A percentile compares a stretch with the other conserved stretches of the same genome.
phyloP scores from a whole-genome alignment of 208 protist species.

The Leishmania braziliensis region DNA sequence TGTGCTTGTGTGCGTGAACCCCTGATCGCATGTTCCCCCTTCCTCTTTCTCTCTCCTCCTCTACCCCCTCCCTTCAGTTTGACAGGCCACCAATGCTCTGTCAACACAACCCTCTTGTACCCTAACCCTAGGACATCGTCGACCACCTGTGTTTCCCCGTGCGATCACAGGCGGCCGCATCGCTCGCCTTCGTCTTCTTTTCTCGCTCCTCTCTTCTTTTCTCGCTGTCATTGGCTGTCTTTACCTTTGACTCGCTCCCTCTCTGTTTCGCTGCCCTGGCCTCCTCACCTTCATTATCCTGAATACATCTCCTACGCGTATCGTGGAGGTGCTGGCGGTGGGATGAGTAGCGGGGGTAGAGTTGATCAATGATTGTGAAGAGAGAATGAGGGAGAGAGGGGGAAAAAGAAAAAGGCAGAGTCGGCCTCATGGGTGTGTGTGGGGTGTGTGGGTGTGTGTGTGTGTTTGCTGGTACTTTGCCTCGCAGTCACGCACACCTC shows the following conservation, averaged over 20 bases:
- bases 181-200: neutral
- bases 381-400: neutral
- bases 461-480: neutral
- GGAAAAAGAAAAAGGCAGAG: neutral
- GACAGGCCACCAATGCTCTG: neutral
- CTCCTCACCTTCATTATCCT: neutral
- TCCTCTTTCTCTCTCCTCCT: neutral
- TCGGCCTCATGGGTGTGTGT: slow-evolving; percentile 1
- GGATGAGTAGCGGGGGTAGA: neutral
- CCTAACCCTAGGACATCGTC: slow-evolving; percentile 32
- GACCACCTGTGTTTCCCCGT: neutral
- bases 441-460: slow-evolving; percentile 2
- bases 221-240: neutral
- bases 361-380: neutral
- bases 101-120: slow-evolving; percentile 23
- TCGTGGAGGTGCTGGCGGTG: neutral
- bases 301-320: neutral
- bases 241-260: neutral
- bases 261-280: neutral
- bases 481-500: neutral
- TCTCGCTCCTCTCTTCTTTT: neutral
- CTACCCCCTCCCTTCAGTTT: slow-evolving; percentile 5
- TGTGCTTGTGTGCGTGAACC: neutral
- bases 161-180: neutral
- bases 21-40: neutral